Conservation (phyloP, 306 rosid species). For the Cucumis cinereus region DNA sequence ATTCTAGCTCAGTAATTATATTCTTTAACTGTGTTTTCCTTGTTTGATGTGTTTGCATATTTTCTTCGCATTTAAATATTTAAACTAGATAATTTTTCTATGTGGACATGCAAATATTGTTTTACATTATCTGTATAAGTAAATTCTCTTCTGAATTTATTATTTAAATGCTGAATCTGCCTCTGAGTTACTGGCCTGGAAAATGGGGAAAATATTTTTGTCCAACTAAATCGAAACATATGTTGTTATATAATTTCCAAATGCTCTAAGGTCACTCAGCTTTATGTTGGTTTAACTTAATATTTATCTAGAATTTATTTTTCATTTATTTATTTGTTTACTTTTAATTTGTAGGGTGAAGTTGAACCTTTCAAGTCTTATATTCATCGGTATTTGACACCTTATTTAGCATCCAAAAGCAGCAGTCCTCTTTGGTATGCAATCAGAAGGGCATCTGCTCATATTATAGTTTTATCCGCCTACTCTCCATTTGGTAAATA, state of each 20-base stretch:
- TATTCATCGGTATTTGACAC: constrained; percentile 65
- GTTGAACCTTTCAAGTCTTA: constrained; percentile 68
- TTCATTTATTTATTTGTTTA: not conserved
- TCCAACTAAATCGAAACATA: not conserved
- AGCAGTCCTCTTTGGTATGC: constrained; percentile 95
- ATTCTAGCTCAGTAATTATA: not conserved
- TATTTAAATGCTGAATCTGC: not conserved
- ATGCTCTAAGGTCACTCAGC: not conserved
- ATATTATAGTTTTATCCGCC: constrained; percentile 79
- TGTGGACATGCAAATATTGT: not conserved
- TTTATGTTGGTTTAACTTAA: not conserved
- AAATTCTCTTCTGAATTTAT: not conserved
- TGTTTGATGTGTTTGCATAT: not conserved
- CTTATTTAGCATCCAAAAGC: constrained; percentile 69
- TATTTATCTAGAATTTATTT: not conserved
- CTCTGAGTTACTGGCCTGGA: not conserved
- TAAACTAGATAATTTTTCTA: not conserved
- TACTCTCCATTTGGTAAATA: constrained; percentile 81
- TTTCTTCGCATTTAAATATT: not conserved
- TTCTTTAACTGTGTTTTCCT: not conserved
- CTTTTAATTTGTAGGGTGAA: constrained; percentile 51
- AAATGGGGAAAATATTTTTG: not conserved
- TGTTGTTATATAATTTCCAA: not conserved
- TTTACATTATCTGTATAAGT: not conserved
- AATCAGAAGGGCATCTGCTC: constrained; percentile 90